These are phyloP conservation scores for Forsythia suspensa DNA, from an alignment of 257 asterid genomes.

Conservation along the genomic window DNA sequence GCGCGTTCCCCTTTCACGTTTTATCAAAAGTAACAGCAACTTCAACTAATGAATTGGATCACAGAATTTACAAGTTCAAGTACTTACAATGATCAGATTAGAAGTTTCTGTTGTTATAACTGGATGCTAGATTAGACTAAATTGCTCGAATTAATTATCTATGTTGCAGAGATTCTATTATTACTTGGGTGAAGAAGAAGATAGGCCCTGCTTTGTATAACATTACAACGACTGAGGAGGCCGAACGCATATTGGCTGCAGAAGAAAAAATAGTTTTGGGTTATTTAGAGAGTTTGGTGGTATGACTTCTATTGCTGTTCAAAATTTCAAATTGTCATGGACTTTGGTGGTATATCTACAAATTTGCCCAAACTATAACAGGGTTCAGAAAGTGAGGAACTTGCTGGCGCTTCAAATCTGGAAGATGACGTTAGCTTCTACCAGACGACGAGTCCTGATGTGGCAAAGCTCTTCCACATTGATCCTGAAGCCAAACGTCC, in stretches of 20 bases:
- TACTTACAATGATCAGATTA: too few relatives aligned
- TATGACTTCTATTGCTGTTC: slow-evolving; percentile 30
- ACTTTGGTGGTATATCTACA: too few relatives aligned
- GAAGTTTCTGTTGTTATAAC: not conserved
- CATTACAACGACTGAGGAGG: slow-evolving; percentile 68
- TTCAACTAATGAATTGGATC: too few relatives aligned
- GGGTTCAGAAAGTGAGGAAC: slow-evolving; percentile 75
- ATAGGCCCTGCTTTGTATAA: slow-evolving; percentile 64
- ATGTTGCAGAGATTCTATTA: slow-evolving; percentile 72
- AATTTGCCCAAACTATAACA: slow-evolving; percentile 22
- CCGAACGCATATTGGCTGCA: slow-evolving; percentile 62
- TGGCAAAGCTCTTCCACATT: slow-evolving; percentile 72
- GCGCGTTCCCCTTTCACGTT: too few relatives aligned
- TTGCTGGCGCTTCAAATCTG: slow-evolving; percentile 73
- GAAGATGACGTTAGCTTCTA: slow-evolving; percentile 73
- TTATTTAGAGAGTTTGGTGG: slow-evolving; percentile 74
- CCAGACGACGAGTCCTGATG: slow-evolving; percentile 68
- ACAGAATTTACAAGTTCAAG: too few relatives aligned
- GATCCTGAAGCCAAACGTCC: slow-evolving; percentile 65
- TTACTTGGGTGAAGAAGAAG: slow-evolving; percentile 88
- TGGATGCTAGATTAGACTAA: not conserved
- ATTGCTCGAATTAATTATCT: not conserved
- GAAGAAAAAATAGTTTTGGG: slow-evolving; percentile 68
- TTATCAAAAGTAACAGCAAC: too few relatives aligned
- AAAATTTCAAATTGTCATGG: not conserved